Evolutionary conservation across 2,329 filamentous ascomycete species (phyloP).

Genomic region (Emydomyces testavorans): DNA sequence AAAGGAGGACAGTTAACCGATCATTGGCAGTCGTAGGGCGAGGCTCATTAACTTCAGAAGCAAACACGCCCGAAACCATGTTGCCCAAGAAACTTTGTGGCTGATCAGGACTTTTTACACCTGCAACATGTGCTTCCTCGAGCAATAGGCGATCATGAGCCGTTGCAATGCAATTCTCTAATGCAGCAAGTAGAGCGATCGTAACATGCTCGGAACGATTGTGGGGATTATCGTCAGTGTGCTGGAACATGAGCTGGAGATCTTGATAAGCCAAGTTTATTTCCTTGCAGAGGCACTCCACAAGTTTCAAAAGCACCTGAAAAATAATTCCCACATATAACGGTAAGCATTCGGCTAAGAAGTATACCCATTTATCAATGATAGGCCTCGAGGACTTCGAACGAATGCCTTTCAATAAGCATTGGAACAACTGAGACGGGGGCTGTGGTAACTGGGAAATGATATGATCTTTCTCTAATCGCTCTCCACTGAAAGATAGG

Average conservation of each 20-base stretch:
- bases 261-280: conserved; percentile 61
- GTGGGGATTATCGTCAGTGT: conserved; percentile 27
- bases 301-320: conserved; percentile 77
- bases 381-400: conserved; percentile 61
- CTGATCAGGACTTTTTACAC: conserved; percentile 67
- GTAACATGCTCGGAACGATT: conserved; percentile 47
- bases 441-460: conserved; percentile 37
- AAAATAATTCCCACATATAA: conserved; percentile 78
- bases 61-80: conserved; percentile 85
- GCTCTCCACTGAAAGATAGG: conserved; percentile 38
- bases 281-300: conserved; percentile 76
- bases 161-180: conserved; percentile 79
- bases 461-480: conserved; percentile 29
- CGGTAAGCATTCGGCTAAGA: conserved; percentile 71
- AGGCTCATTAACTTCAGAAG: conserved; percentile 63
- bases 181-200: conserved; percentile 77
- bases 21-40: conserved; percentile 84
- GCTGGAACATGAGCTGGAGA: conserved; percentile 45
- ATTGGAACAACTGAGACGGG: conserved; percentile 62
- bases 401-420: conserved; percentile 68
- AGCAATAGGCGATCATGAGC: conserved; percentile 70
- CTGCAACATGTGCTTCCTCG: conserved; percentile 59
- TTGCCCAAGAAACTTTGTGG: conserved; percentile 83
- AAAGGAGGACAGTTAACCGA: conserved; percentile 82
- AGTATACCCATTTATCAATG: conserved; percentile 82